Conservation (phyloP, 73 alveolate species). For the Tetrahymena borealis region DNA sequence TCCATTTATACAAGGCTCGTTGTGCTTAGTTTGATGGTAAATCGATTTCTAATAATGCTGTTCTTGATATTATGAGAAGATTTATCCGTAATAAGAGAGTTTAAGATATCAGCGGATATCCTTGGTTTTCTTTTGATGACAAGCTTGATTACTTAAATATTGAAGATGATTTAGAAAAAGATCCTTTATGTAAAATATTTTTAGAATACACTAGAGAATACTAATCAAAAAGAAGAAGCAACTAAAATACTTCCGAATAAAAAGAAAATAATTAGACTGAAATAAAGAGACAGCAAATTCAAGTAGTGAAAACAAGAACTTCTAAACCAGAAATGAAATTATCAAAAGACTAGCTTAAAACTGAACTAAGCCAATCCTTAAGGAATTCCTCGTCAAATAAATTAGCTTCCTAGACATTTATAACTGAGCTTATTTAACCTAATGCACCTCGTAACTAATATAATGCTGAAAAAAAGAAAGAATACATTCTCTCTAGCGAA, state of each 20-base stretch:
- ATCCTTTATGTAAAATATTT: neutral
- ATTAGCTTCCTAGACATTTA: neutral
- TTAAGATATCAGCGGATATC: neutral
- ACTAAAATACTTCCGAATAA: neutral
- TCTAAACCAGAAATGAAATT: neutral
- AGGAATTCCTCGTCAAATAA: neutral
- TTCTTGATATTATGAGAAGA: neutral
- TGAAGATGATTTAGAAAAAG: neutral
- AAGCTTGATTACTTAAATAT: neutral
- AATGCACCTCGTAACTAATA: neutral
- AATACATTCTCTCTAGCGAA: neutral
- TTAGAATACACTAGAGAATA: neutral
- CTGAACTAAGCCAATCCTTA: neutral
- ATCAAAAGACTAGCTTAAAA: neutral
- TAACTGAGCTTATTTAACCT: neutral
- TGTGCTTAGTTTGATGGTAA: neutral
- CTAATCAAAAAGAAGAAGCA: neutral
- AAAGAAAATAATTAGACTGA: neutral
- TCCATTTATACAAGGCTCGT: neutral
- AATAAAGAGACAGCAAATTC: neutral
- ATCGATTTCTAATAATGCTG: neutral
- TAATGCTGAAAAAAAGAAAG: neutral
- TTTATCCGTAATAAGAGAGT: neutral
- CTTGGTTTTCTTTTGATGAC: neutral
- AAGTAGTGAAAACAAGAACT: neutral